A percentile compares a stretch with the other conserved stretches of the same genome.
Conservation (phyloP, 306 rosid species). For the Dryas alaskensis region DNA sequence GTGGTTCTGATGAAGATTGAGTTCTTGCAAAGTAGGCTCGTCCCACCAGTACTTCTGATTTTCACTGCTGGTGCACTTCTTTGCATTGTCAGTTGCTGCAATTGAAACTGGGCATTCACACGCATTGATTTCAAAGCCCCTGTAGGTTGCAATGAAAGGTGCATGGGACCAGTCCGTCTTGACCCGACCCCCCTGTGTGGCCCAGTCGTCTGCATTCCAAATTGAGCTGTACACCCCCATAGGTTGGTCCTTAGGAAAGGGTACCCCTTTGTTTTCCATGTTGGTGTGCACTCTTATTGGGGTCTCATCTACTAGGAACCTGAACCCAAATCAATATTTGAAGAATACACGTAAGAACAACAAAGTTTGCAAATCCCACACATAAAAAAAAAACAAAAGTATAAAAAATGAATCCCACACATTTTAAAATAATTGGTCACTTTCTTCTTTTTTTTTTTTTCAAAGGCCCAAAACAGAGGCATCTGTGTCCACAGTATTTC, state of each 20-base stretch:
- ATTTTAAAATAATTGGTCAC: neutral
- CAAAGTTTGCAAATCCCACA: no score
- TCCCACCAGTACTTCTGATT: conserved; percentile 91
- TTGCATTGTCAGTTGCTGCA: conserved; percentile 34
- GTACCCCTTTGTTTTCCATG: conserved; percentile 74
- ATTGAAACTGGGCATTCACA: conserved; percentile 50
- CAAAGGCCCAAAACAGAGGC: neutral
- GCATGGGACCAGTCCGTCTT: conserved; percentile 96
- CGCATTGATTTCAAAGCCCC: conserved; percentile 60
- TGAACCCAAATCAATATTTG: conserved; percentile 10
- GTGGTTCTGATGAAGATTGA: conserved; percentile 81
- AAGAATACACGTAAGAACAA: no score
- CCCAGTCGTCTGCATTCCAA: conserved; percentile 99
- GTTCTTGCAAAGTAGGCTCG: conserved; percentile 52
- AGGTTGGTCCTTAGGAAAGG: conserved; percentile 79
- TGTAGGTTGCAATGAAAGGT: conserved; percentile 73
- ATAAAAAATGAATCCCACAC: no score
- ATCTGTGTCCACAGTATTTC: conserved; percentile 13
- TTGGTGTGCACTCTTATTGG: conserved; percentile 80
- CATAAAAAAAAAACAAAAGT: no score
- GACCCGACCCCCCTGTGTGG: conserved; percentile 95
- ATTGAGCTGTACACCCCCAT: conserved; percentile 95
- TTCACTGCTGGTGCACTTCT: conserved; percentile 52
- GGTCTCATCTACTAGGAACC: conserved; percentile 78
- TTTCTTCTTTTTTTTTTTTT: neutral